Conservation (phyloP, 768 basidiomycete species). For the Tricholoma matsutake region DNA sequence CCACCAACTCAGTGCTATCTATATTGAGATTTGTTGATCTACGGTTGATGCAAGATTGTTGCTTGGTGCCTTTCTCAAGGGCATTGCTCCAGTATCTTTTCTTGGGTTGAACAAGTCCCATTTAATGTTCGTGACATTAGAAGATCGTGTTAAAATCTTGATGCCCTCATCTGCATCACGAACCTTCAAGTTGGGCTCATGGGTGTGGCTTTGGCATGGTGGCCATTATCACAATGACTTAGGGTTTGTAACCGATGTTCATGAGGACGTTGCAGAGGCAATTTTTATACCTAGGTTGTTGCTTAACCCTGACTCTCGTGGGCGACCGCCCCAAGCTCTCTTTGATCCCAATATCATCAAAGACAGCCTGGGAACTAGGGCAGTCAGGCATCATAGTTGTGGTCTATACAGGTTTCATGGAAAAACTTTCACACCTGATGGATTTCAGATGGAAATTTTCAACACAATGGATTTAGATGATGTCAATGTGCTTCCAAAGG, state of each 20-base stretch:
- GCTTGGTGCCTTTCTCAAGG: not conserved
- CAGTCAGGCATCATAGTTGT: not conserved
- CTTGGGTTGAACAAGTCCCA: not conserved
- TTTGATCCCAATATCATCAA: not conserved
- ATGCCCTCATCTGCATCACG: not conserved
- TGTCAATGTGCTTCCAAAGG: not conserved
- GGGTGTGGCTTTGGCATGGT: not conserved
- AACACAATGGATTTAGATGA: not conserved
- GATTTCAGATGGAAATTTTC: not conserved
- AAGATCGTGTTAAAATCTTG: not conserved
- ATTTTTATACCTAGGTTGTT: not conserved
- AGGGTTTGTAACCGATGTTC: not conserved
- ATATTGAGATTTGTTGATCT: not conserved
- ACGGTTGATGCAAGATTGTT: not conserved
- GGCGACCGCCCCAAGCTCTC: not conserved
- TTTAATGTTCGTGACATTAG: not conserved
- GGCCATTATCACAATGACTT: not conserved
- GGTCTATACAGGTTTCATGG: not conserved
- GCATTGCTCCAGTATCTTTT: not conserved
- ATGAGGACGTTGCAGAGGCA: not conserved
- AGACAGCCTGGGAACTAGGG: not conserved
- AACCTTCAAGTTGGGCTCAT: not conserved
- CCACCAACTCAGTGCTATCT: not conserved
- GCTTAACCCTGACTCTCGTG: not conserved
- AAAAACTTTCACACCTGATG: not conserved